Percentiles rank a stretch among this genome's conserved stretches.
Evolutionary conservation across 345 rosid species (phyloP).

Genomic region (Eucalyptus polyanthemos): DNA sequence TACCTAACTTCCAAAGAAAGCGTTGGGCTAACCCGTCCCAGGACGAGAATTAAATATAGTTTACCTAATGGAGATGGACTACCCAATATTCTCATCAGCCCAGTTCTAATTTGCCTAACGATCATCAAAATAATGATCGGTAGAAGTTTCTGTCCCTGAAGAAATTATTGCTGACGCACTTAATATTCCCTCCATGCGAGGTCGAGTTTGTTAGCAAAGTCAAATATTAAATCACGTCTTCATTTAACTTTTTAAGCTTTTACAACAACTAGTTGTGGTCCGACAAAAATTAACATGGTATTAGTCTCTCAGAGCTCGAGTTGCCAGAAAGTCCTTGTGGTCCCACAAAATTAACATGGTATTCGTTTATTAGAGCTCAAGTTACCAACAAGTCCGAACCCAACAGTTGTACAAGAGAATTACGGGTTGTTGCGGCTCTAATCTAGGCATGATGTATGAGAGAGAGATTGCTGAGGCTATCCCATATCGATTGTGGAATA

Average conservation of each 20-base stretch:
- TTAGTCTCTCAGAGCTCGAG: fast-evolving
- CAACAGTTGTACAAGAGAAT: fast-evolving
- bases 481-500: too few species aligned
- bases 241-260: too few species aligned
- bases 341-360: too few species aligned
- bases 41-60: neutral
- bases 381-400: fast-evolving
- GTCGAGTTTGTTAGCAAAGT: too few species aligned
- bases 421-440: too few species aligned
- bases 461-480: fast-evolving
- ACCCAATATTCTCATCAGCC: neutral
- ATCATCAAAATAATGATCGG: neutral
- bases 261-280: too few species aligned
- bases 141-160: neutral
- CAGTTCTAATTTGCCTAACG: neutral
- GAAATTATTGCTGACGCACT: neutral
- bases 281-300: too few species aligned
- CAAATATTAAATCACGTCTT: too few species aligned
- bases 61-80: neutral
- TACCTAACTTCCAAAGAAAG: constrained; percentile 13
- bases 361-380: fast-evolving
- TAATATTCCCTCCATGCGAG: neutral
- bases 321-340: too few species aligned
- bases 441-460: too few species aligned
- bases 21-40: neutral